phyloP scores from a whole-genome alignment of 768 basidiomycete genomes.

The Trametopsis cervina region DNA sequence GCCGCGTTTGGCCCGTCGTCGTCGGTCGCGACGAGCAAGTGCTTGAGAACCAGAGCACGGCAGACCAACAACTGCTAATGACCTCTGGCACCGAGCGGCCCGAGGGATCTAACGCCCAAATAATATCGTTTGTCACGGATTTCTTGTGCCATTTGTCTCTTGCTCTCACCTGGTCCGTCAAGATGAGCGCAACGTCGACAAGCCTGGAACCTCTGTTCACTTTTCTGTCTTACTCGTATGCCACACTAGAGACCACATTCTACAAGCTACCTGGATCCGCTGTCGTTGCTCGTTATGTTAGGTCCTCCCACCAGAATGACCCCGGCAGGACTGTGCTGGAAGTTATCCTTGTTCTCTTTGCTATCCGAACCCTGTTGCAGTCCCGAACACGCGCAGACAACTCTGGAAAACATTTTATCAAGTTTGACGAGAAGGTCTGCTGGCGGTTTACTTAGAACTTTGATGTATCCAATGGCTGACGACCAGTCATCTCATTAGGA shows the following conservation, averaged over 20 bases:
- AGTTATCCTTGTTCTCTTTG: slow-evolving; percentile 80
- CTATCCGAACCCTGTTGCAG: slow-evolving; percentile 84
- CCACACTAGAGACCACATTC: slow-evolving; percentile 58
- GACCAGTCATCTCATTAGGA: slow-evolving; percentile 46
- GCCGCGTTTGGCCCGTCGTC: slow-evolving; percentile 17
- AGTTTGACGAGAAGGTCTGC: slow-evolving; percentile 84
- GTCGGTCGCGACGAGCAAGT: slow-evolving; percentile 22
- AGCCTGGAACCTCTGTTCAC: slow-evolving; percentile 50
- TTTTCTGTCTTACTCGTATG: slow-evolving; percentile 55
- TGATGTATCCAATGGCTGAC: background rate
- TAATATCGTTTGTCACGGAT: background rate
- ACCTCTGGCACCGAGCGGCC: background rate
- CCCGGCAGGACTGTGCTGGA: slow-evolving; percentile 90
- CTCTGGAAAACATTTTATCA: slow-evolving; percentile 81
- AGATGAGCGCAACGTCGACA: slow-evolving; percentile 31
- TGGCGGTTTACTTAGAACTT: no score
- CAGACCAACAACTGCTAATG: background rate
- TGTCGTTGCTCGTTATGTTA: slow-evolving; percentile 85
- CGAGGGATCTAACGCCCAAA: background rate
- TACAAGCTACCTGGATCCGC: slow-evolving; percentile 75
- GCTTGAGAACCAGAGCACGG: slow-evolving; percentile 7
- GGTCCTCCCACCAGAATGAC: slow-evolving; percentile 93
- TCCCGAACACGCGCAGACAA: slow-evolving; percentile 83
- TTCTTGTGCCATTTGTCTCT: slow-evolving; percentile 3
- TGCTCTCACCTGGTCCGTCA: slow-evolving; percentile 11